Base-by-base conservation (phyloP, 257 asterid genomes). In the Przewalskia tangutica region DNA sequence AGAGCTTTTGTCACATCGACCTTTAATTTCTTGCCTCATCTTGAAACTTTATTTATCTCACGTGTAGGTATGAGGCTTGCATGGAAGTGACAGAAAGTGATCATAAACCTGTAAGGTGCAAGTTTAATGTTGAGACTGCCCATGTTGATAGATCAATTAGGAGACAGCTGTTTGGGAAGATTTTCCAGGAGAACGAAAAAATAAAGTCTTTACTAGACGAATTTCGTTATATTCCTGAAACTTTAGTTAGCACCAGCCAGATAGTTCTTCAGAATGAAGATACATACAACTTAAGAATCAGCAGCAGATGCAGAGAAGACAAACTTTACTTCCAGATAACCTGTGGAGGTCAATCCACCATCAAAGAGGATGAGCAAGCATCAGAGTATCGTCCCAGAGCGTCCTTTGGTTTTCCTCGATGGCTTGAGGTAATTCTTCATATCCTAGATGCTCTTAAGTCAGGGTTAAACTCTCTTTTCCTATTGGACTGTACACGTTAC, bases 51-150 rank as follows among this genome's bases (percentile, higher is more conserved):
- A 53, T 65, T 55, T 34, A 42, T 63, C 77, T 67, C 32, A 54
- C 62, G 51, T 77, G 13, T 82, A 96, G 99, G 89, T 94, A 96
- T 8, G 98, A 93, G 79, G 99, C 98, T 54, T 88, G 95, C 56
- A 96, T 96, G 99, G 98, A 94, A 77, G 98, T 96, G 65, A 92
- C 89, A 9, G 99, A 96, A 81, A 96, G 98, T 79, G 99, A 96
- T 87, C 99, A 96, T 81, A 96, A 96, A 76, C 99, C 98, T 0
- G 97, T 96, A 27, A 88, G 99, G 14, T 96, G 99, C 91, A 96
- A 91, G 82, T 81, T 96, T 82, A 84, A 91, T 44, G 85, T 94
- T 34, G 98, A 93, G 84, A 94, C 94, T 77, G 92, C 98, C n/a
- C 98, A 85, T 78, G 93, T 93, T 9, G 95, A 94, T 81, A 85